These are phyloP conservation scores for Phytophthora lateralis DNA, from an alignment of 352 stramenopile species.

Conservation along the genomic window DNA sequence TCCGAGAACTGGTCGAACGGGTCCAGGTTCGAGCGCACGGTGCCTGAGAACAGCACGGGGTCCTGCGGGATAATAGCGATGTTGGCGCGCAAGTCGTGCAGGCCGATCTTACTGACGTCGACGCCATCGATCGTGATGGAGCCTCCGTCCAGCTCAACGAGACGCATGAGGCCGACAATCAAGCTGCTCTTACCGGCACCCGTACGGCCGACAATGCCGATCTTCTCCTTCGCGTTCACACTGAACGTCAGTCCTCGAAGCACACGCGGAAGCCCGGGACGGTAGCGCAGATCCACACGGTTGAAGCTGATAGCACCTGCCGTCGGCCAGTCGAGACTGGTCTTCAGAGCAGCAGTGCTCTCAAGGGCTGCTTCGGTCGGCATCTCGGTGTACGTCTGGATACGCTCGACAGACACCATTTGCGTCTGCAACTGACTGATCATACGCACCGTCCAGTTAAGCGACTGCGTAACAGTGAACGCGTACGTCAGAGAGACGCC, in stretches of 20 bases:
- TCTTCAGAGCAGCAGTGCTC: conserved; percentile 26
- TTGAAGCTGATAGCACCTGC: conserved; percentile 85
- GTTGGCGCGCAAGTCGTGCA: conserved; percentile 52
- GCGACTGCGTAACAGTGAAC: conserved; percentile 74
- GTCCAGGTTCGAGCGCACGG: conserved; percentile 90
- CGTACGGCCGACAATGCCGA: conserved; percentile 75
- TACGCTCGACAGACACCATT: conserved; percentile 73
- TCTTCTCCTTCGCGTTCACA: conserved; percentile 83
- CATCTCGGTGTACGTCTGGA: conserved; percentile 69
- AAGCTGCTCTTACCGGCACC: conserved; percentile 89
- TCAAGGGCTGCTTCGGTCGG: conserved; percentile 47
- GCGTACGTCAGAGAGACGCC: conserved; percentile 73
- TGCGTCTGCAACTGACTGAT: conserved; percentile 72
- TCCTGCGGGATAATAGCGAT: conserved; percentile 93
- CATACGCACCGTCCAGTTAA: conserved; percentile 71
- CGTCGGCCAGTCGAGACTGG: conserved; percentile 74
- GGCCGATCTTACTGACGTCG: conserved; percentile 55
- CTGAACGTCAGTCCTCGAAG: conserved; percentile 68
- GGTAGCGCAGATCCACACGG: conserved; percentile 89
- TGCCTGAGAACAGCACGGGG: conserved; percentile 93
- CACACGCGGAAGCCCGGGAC: conserved; percentile 59
- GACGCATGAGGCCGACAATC: conserved; percentile 88
- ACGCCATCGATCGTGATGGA: conserved; percentile 56
- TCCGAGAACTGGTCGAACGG: conserved; percentile 88
- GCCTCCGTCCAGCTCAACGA: conserved; percentile 84